phyloP scores from a whole-genome alignment of 345 rosid species.

The Gossypium ekmanianum region DNA sequence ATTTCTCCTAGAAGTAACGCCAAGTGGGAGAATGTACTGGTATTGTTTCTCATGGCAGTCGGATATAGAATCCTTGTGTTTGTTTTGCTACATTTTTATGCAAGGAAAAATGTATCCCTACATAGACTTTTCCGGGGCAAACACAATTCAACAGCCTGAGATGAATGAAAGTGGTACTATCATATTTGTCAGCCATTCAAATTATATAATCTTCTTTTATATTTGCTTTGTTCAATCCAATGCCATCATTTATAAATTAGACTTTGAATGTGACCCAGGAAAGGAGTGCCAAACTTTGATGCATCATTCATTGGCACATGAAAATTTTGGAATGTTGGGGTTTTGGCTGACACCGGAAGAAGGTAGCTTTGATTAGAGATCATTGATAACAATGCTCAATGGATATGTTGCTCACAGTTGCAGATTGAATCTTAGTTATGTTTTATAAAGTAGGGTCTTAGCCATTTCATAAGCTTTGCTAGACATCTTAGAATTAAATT shows the following conservation, averaged over 20 bases:
- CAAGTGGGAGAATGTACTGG: constrained; percentile 84
- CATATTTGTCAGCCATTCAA: constrained; percentile 1
- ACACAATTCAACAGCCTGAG: constrained; percentile 35
- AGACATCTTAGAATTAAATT: background rate
- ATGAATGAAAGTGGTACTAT: constrained; percentile 27
- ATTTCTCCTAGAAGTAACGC: constrained; percentile 66
- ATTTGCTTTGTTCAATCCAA: background rate
- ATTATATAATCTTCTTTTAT: background rate
- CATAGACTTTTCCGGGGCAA: constrained; percentile 33
- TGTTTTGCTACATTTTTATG: constrained; percentile 51
- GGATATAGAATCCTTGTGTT: constrained; percentile 64
- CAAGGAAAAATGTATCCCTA: constrained; percentile 31
- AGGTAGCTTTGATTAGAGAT: background rate
- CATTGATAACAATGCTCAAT: background rate
- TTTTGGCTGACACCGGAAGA: background rate
- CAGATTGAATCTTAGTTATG: no score
- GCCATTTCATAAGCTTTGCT: background rate
- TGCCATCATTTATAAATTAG: background rate
- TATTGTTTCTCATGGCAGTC: constrained; percentile 73
- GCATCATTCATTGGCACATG: background rate
- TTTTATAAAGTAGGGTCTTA: background rate
- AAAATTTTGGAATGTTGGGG: background rate
- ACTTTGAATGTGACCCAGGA: background rate
- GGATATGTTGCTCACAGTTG: background rate
- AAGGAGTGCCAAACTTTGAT: background rate